Conservation (phyloP, 1,139 yeast species). For the Yamadazyma atlantica region DNA sequence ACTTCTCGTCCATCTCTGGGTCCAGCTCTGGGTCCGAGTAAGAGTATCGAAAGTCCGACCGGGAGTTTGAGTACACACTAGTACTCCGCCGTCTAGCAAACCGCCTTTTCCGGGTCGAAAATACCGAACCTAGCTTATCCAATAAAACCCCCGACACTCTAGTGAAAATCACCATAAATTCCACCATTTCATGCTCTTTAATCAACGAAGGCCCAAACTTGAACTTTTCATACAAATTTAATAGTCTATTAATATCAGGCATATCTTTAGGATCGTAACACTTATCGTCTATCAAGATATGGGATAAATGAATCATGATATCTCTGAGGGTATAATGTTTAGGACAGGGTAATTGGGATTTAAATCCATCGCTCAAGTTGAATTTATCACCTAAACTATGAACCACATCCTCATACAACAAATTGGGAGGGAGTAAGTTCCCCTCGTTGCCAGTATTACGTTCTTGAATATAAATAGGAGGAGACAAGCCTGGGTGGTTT, state of each 20-base stretch:
- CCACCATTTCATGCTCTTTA: slow-evolving; percentile 57
- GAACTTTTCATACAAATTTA: slow-evolving; percentile 64
- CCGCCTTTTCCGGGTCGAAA: slow-evolving; percentile 11
- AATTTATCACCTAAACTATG: slow-evolving; percentile 55
- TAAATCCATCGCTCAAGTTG: slow-evolving; percentile 42
- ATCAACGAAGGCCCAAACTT: slow-evolving; percentile 68
- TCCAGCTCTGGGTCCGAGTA: not conserved
- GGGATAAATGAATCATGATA: slow-evolving; percentile 25
- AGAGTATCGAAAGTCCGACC: slow-evolving; percentile 3
- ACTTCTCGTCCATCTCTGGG: not conserved
- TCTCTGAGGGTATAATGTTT: slow-evolving; percentile 48
- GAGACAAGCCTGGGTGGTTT: slow-evolving; percentile 65
- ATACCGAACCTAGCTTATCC: slow-evolving; percentile 14
- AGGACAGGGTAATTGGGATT: slow-evolving; percentile 38
- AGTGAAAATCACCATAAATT: slow-evolving; percentile 49
- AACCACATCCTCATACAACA: slow-evolving; percentile 65
- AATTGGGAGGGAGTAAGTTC: slow-evolving; percentile 53
- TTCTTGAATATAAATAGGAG: slow-evolving; percentile 39
- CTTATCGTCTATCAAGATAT: slow-evolving; percentile 15
- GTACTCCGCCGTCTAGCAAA: slow-evolving; percentile 2
- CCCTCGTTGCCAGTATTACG: slow-evolving; percentile 31
- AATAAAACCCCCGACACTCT: slow-evolving; percentile 16
- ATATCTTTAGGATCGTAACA: slow-evolving; percentile 5
- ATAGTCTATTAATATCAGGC: slow-evolving; percentile 32
- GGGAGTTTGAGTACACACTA: slow-evolving; percentile 1